These are phyloP conservation scores for Leccinum disarticulatum DNA, from an alignment of 768 basidiomycete genomes.

Conservation along the genomic window DNA sequence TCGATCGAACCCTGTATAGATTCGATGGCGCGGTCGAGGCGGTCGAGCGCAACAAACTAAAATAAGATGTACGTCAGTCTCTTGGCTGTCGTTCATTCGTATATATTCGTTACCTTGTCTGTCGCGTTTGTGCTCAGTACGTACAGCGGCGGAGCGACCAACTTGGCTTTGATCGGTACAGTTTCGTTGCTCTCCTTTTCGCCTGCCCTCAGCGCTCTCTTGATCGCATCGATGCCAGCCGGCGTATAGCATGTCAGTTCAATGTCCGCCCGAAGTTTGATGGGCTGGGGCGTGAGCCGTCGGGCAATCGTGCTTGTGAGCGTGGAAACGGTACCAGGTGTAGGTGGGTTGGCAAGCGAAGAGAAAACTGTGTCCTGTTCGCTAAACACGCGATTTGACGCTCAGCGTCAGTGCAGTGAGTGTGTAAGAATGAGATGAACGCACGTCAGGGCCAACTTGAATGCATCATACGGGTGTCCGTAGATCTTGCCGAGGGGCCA, in stretches of 20 bases:
- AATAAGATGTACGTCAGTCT: background rate
- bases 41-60: slow-evolving; percentile 85
- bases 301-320: slow-evolving; percentile 87
- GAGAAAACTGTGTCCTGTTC: slow-evolving; percentile 82
- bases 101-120: slow-evolving; percentile 66
- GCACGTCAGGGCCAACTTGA: slow-evolving; percentile 93
- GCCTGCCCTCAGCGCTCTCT: slow-evolving; percentile 84
- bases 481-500: no score
- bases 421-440: slow-evolving; percentile 40
- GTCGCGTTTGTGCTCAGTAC: slow-evolving; percentile 95
- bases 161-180: slow-evolving; percentile 94
- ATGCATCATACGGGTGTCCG: no score
- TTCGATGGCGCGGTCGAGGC: slow-evolving; percentile 91
- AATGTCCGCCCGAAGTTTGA: slow-evolving; percentile 97
- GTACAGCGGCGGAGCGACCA: slow-evolving; percentile 95
- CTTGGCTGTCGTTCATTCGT: background rate
- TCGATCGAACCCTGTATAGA: slow-evolving; percentile 84
- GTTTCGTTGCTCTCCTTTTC: slow-evolving; percentile 85
- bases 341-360: slow-evolving; percentile 57
- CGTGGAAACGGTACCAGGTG: slow-evolving; percentile 55
- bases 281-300: slow-evolving; percentile 94
- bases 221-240: slow-evolving; percentile 95
- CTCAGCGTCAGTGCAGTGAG: background rate
- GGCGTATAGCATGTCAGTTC: slow-evolving; percentile 96
- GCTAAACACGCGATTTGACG: slow-evolving; percentile 32